A percentile compares a stretch with the other conserved stretches of the same genome.
Conservation (phyloP, 2,329 filamentous ascomycete genomes). For the Epichloe hybrida region DNA sequence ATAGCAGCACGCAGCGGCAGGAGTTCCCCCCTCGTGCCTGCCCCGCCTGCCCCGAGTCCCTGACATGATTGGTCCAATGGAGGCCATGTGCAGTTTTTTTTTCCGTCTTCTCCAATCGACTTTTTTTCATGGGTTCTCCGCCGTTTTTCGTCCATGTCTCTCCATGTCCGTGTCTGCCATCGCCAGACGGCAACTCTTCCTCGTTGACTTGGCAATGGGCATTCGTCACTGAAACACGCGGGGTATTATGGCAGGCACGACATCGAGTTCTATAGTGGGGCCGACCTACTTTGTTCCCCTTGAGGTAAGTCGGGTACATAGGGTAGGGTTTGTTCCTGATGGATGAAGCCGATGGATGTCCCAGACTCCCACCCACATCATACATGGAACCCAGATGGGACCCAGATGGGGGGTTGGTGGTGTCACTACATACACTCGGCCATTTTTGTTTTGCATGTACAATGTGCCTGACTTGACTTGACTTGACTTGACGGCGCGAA, state of each 20-base stretch:
- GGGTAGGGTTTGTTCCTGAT: not conserved
- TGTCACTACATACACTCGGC: not conserved
- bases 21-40: no score
- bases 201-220: slow-evolving; percentile 13
- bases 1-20: no score
- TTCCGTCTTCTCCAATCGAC: no score
- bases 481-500: not conserved
- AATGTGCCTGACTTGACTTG: not conserved
- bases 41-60: not conserved
- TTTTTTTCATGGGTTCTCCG: not conserved
- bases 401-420: no score
- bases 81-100: no score
- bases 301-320: no score
- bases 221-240: slow-evolving; percentile 13
- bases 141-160: not conserved
- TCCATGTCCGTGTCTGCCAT: not conserved
- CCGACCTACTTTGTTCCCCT: not conserved
- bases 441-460: not conserved
- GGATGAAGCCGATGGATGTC: not conserved
- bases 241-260: not conserved
- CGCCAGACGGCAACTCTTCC: not conserved
- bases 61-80: not conserved
- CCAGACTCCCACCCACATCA: no score
- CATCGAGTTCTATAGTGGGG: not conserved
- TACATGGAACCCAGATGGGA: no score